These are phyloP conservation scores for Stenocarpella maydis DNA, from an alignment of 2,329 filamentous ascomycete genomes.

Conservation along the genomic window DNA sequence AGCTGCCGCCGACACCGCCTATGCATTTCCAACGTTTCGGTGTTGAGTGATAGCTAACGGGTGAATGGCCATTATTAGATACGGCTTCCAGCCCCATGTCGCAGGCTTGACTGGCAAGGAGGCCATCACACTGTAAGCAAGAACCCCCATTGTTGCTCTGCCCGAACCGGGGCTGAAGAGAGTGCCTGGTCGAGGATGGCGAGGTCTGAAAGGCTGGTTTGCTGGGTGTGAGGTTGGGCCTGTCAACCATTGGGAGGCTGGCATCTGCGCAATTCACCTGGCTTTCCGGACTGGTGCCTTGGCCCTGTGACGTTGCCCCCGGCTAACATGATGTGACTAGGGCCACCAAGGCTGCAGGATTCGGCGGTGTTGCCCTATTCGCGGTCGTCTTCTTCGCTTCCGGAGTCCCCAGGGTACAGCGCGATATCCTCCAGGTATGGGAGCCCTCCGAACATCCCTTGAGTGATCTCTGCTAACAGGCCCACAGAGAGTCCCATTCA, in stretches of 20 bases:
- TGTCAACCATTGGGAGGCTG: neutral
- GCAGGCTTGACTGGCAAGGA: conserved; percentile 60
- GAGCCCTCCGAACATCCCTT: neutral
- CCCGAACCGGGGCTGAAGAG: neutral
- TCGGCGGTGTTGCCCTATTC: conserved; percentile 65
- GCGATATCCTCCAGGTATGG: conserved; percentile 65
- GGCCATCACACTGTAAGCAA: conserved; percentile 61
- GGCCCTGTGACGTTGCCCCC: neutral
- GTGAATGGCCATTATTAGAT: conserved; percentile 52
- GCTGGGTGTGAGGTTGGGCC: neutral
- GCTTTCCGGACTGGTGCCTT: neutral
- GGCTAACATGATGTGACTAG: conserved; percentile 47
- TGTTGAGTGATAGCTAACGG: conserved; percentile 40
- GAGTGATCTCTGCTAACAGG: conserved; percentile 38
- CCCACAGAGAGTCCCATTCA: conserved; percentile 61
- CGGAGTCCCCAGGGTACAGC: conserved; percentile 67
- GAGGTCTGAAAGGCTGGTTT: neutral
- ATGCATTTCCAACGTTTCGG: neutral
- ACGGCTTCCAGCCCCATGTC: conserved; percentile 65
- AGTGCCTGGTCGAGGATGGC: neutral
- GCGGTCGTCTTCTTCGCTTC: conserved; percentile 68
- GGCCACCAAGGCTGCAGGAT: conserved; percentile 59
- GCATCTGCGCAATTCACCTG: neutral
- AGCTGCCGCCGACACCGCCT: neutral
- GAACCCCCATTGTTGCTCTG: neutral